Evolutionary conservation across 2,329 filamentous ascomycete genomes (phyloP).

Genomic region (Lojkania enalia): DNA sequence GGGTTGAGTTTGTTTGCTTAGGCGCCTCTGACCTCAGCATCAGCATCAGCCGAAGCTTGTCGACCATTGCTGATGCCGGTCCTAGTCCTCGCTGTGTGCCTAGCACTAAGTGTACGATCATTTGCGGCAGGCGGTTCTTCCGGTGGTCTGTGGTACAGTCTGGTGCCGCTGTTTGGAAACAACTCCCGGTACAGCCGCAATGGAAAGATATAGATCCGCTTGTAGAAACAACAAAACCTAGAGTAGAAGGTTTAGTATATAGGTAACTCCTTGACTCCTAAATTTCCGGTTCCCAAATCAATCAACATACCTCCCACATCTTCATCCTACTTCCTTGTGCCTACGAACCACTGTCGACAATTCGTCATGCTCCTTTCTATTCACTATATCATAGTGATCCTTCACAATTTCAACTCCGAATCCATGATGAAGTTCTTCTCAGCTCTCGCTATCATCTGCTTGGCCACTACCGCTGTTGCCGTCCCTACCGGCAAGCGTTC

Average conservation of each 20-base stretch:
- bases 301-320: too few relatives aligned
- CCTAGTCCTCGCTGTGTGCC: too few relatives aligned
- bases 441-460: constrained; percentile 19
- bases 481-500: constrained; percentile 27
- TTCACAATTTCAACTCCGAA: too few relatives aligned
- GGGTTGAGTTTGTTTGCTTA: constrained; percentile 3
- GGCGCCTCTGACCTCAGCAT: constrained; percentile 12
- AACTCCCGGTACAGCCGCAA: too few relatives aligned
- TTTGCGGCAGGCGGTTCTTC: constrained; percentile 18
- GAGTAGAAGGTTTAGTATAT: too few relatives aligned
- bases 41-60: constrained; percentile 8
- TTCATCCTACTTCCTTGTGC: too few relatives aligned
- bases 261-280: too few relatives aligned
- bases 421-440: constrained; percentile 27
- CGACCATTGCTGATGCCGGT: constrained; percentile 3
- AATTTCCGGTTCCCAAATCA: too few relatives aligned
- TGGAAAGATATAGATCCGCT: too few relatives aligned
- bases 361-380: constrained; percentile 1
- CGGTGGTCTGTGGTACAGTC: constrained; percentile 17
- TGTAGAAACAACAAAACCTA: too few relatives aligned
- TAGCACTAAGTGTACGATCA: neutral
- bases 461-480: constrained; percentile 22
- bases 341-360: too few relatives aligned
- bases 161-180: too few relatives aligned
- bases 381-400: constrained; percentile 10